Base-by-base conservation (phyloP, 169 alveolate species). In the Plasmodium reichenowi region DNA sequence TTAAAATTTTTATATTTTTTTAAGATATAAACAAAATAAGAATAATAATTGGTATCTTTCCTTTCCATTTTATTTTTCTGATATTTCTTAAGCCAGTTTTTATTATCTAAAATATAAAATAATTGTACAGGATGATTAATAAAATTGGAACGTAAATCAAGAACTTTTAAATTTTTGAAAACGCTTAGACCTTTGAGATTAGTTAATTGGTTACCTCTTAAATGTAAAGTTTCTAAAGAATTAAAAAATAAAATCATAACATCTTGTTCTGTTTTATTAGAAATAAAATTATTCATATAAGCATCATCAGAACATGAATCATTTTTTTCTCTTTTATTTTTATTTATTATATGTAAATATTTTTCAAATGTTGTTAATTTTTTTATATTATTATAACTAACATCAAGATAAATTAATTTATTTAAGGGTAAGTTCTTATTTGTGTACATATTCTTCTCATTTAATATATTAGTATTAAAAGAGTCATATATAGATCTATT, bases 121-220 rank as follows among this genome's bases (percentile, higher is more conserved):
- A 76, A 50, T 76, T 76, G 89, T 5, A 76, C 89, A 29, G 89
- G 89, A 68, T 76, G 89, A 38, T 66, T 76, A 63, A 76, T 76
- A 0, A 76, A 48, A 62, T 76, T 76, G 1, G 89, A 76, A 7
- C 89, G 63, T 58, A 76, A 75, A 17, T 76, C 89, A 15, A 76
- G 32, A 0, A 64, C 29, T 13, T 76, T 76, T 22, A 76, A 43
- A 64, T 76, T 76, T 50, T 64, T 76, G n/a, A 76, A 76, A 13
- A 76, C 89, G 29, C 89, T 76, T 13, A 76, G 20, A 15, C 89
- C 89, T 52, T 76, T 76, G 26, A 76, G 52, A 68, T 76, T 76
- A 13, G 89, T 76, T 17, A 76, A 22, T 62, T 64, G 63, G 38
- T 76, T 76, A 32, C 89, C 89, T 29, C 76, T 50, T 26, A 76